Evolutionary conservation across 78 protist genomes (phyloP).

Genomic region (Dictyostelium firmibasis): DNA sequence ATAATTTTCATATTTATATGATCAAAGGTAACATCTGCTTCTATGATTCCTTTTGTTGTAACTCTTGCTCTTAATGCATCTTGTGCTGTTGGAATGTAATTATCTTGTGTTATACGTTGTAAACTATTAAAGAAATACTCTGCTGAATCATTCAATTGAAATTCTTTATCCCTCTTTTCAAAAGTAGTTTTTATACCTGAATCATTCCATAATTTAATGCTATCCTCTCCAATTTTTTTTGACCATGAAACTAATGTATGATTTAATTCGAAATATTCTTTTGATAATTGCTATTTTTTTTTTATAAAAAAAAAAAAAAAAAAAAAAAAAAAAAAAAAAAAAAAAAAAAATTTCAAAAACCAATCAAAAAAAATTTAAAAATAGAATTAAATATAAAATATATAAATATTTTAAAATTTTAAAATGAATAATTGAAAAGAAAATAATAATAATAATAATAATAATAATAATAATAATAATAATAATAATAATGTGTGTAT

Average conservation of each 20-base stretch:
- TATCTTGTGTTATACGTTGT: conserved; percentile 62
- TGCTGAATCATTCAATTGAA: conserved; percentile 84
- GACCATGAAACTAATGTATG: conserved; percentile 45
- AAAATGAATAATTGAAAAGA: too few species aligned
- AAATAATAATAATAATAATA: too few species aligned
- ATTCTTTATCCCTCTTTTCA: conserved; percentile 74
- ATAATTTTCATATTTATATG: conserved; percentile 81
- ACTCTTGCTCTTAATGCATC: conserved; percentile 94
- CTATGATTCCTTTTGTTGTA: conserved; percentile 94
- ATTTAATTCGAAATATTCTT: not conserved
- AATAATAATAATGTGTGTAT: too few species aligned
- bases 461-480: too few species aligned
- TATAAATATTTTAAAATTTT: too few species aligned
- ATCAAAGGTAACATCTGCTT: conserved; percentile 81
- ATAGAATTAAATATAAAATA: too few species aligned
- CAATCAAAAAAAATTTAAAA: too few species aligned
- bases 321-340: too few species aligned
- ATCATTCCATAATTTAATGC: conserved; percentile 52
- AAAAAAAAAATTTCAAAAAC: too few species aligned
- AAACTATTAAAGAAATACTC: conserved; percentile 83
- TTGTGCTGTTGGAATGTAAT: conserved; percentile 91
- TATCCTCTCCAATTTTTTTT: conserved; percentile 27
- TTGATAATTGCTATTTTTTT: not conserved
- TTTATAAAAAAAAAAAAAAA: not conserved
- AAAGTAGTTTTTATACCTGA: conserved; percentile 32